These are phyloP conservation scores for Flaveria brownii DNA, from an alignment of 129 eudicot genomes.

Conservation along the genomic window DNA sequence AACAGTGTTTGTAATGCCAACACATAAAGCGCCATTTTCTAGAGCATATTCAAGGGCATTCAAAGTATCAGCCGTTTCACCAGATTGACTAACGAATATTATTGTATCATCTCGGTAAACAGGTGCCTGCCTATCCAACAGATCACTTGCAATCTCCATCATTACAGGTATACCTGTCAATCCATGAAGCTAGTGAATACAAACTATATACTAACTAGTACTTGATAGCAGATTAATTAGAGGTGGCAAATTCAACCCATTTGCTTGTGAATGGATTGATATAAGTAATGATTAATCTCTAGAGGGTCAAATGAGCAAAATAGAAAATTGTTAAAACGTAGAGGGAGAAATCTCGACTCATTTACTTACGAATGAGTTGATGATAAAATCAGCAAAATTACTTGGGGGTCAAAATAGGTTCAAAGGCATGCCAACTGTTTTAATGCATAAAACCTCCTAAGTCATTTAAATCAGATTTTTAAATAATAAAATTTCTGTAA, in stretches of 20 bases:
- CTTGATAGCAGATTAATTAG: not conserved
- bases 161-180: conserved; percentile 82
- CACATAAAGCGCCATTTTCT: conserved; percentile 95
- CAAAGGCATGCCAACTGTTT: not conserved
- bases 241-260: not conserved
- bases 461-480: not conserved
- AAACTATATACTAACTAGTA: not conserved
- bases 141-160: conserved; percentile 97
- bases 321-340: not conserved
- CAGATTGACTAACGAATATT: conserved; percentile 97
- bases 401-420: not conserved
- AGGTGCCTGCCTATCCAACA: conserved; percentile 91
- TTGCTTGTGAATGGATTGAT: not conserved
- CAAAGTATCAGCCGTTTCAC: conserved; percentile 97
- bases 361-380: not conserved
- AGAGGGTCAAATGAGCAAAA: not conserved
- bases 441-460: not conserved
- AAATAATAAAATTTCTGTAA: not conserved
- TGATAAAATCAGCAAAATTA: not conserved
- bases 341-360: not conserved
- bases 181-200: conserved; percentile 11
- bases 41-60: conserved; percentile 91
- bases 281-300: not conserved
- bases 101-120: conserved; percentile 92
- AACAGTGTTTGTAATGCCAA: conserved; percentile 97